phyloP scores from a whole-genome alignment of 768 basidiomycete genomes.

The Tephrocybe sp. region DNA sequence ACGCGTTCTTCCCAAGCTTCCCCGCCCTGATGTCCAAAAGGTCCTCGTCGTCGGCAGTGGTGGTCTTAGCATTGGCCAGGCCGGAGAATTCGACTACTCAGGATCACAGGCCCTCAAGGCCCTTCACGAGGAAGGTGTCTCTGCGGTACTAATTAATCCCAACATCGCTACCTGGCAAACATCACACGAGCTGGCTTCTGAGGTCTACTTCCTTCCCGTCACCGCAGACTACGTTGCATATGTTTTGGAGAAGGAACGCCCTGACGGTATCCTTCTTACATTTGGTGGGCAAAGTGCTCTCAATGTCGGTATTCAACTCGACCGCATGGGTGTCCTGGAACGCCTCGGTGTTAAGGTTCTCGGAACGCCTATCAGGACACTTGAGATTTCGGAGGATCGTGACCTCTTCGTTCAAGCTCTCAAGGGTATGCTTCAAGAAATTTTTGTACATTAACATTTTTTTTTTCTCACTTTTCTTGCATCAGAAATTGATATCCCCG shows the following conservation, averaged over 20 bases:
- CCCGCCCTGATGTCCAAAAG: slow-evolving; percentile 88
- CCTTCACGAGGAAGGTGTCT: slow-evolving; percentile 90
- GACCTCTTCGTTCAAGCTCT: slow-evolving; percentile 95
- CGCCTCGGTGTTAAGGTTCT: slow-evolving; percentile 90
- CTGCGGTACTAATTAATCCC: slow-evolving; percentile 95
- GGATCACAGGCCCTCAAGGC: slow-evolving; percentile 99
- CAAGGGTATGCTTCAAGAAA: slow-evolving; percentile 60
- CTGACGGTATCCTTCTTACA: slow-evolving; percentile 95
- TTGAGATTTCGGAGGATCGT: slow-evolving; percentile 96
- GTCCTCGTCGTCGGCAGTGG: slow-evolving; percentile 96
- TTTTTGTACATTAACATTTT: slow-evolving; percentile 3
- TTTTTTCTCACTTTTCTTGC: slow-evolving; percentile 3
- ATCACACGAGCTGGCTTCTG: slow-evolving; percentile 92
- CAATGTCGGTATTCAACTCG: slow-evolving; percentile 95
- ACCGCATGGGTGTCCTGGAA: slow-evolving; percentile 95
- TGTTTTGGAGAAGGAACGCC: slow-evolving; percentile 96
- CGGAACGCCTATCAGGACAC: slow-evolving; percentile 91
- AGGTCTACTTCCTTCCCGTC: slow-evolving; percentile 97
- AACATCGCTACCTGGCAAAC: slow-evolving; percentile 99
- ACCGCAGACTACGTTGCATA: slow-evolving; percentile 98
- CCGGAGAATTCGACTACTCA: slow-evolving; percentile 99
- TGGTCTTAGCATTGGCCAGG: slow-evolving; percentile 95
- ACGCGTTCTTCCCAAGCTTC: slow-evolving; percentile 88
- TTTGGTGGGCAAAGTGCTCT: slow-evolving; percentile 98
- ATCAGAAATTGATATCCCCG: slow-evolving; percentile 94